Evolutionary conservation across 1,284 basidiomycete species (phyloP).

Genomic region (Rhodotorula sp.): DNA sequence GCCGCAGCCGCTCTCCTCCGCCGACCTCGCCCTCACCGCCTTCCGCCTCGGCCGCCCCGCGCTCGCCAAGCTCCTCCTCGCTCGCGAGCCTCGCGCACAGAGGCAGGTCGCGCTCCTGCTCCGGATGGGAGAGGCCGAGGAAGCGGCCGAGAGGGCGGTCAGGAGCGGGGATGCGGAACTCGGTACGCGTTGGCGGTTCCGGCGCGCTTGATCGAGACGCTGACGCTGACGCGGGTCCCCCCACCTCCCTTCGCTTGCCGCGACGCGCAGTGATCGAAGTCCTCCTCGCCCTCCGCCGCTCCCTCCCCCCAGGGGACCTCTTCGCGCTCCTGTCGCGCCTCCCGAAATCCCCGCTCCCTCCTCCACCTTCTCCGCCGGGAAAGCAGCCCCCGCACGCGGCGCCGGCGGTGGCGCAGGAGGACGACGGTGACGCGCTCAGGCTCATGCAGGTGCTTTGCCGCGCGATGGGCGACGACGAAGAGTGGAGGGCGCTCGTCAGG

Average conservation of each 20-base stretch:
- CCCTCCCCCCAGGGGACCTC: conserved; percentile 84
- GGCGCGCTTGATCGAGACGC: too few relatives aligned
- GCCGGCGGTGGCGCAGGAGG: too few relatives aligned
- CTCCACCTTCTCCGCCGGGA: conserved; percentile 64
- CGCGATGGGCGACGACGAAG: conserved; percentile 67
- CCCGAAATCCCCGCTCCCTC: conserved; percentile 19
- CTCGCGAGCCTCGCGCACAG: conserved; percentile 82
- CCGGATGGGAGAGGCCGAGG: conserved; percentile 88
- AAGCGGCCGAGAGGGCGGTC: conserved; percentile 86
- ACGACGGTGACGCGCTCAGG: conserved; percentile 7
- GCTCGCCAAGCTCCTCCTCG: conserved; percentile 86
- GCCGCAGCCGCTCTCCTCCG: conserved; percentile 70
- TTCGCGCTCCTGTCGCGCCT: conserved; percentile 79
- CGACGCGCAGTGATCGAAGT: conserved; percentile 80
- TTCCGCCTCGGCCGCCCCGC: conserved; percentile 86
- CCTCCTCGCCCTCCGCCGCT: conserved; percentile 77
- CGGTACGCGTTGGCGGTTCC: conserved; percentile 58
- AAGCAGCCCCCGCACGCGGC: conserved; percentile 62
- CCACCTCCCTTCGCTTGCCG: too few relatives aligned
- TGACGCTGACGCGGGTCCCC: too few relatives aligned
- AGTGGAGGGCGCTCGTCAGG: conserved; percentile 63
- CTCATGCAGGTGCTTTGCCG: conserved; percentile 6
- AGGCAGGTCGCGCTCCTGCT: conserved; percentile 92
- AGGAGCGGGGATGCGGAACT: conserved; percentile 95
- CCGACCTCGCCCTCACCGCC: conserved; percentile 89